phyloP scores from a whole-genome alignment of 345 rosid species.

The Corchorus capsularis region DNA sequence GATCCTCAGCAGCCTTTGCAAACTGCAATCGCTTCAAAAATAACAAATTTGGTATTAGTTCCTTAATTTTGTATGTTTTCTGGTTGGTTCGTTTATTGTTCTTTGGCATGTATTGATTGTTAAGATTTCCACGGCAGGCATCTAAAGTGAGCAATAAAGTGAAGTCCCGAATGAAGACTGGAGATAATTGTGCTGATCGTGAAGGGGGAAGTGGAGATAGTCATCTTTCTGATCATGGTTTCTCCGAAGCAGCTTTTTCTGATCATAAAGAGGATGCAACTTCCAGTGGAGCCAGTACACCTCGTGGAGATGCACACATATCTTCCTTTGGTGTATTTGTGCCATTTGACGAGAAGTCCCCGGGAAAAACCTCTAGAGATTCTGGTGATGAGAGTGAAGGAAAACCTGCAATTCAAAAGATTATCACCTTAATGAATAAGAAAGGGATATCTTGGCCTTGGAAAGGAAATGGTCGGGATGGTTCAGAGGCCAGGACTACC shows the following conservation, averaged over 20 bases:
- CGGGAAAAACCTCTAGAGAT: slow-evolving; percentile 51
- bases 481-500: slow-evolving; percentile 50
- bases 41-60: slow-evolving; percentile 73
- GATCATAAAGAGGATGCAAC: slow-evolving; percentile 82
- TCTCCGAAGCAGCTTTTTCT: slow-evolving; percentile 46
- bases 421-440: slow-evolving; percentile 68
- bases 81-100: slow-evolving; percentile 3
- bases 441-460: slow-evolving; percentile 94
- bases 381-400: slow-evolving; percentile 77
- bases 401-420: slow-evolving; percentile 69
- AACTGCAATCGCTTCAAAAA: slow-evolving; percentile 80
- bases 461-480: slow-evolving; percentile 85
- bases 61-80: slow-evolving; percentile 23
- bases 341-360: slow-evolving; percentile 50
- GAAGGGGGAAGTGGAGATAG: slow-evolving; percentile 86
- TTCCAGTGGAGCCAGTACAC: slow-evolving; percentile 92
- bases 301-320: slow-evolving; percentile 66
- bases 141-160: slow-evolving; percentile 82
- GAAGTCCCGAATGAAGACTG: slow-evolving; percentile 65
- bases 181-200: slow-evolving; percentile 51
- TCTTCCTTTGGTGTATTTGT: slow-evolving; percentile 66
- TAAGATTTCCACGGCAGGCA: slow-evolving; percentile 55
- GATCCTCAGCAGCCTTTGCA: slow-evolving; percentile 94
- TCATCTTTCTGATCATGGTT: slow-evolving; percentile 66
- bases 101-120: slow-evolving; percentile 32